Base-by-base conservation (phyloP, 768 basidiomycete species). In the Boletus sp. region DNA sequence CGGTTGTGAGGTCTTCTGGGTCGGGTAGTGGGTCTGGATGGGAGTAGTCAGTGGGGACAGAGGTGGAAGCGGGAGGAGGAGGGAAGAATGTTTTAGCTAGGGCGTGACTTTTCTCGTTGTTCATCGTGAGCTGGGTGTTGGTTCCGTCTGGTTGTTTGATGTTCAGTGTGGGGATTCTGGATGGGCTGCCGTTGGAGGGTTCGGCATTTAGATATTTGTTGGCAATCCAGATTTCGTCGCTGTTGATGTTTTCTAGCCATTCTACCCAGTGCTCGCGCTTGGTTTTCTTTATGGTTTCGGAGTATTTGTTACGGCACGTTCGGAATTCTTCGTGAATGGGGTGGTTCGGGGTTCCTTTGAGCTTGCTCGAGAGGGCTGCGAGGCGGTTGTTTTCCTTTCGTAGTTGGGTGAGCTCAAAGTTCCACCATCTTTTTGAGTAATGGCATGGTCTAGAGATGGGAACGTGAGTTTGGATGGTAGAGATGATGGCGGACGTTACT, bases 101-200 rank as follows among this genome's bases (percentile, higher is more conserved):
- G 4, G 24, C 9, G 5, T 5, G 0, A 24, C 54, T 44, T 15
- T 55, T 55, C 1, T 49, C 47, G 3, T 2, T 5, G 15, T 45
- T 45, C 7, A n/a, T 29, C 1, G 20, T 14, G 44, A 20, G 24
- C 14, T 5, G 0, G 4, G 9, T n/a, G 10, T 5, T 10, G 6
- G 12, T 8, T 0, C 48, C 28, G 0, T 44, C 11, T 2, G 33
- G 17, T 1, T 18, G 1, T 24, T 42, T 50, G 17, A 9, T 0
- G 0, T 18, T 17, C 0, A 59, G 74, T 55, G 71, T 17, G 12
- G 51, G 12, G 32, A 51, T 45, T 0, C 37, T 0, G 0, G 55
- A 4, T 0, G 50, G 33, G 0, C 42, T 12, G 0, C 52, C 7
- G 1, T 65, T 40, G 0, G 32, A 20, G 0, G 57, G 59, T 0